Base-by-base conservation (phyloP, 176 grass and related monocot species). In the Bonia amplexicaulis region DNA sequence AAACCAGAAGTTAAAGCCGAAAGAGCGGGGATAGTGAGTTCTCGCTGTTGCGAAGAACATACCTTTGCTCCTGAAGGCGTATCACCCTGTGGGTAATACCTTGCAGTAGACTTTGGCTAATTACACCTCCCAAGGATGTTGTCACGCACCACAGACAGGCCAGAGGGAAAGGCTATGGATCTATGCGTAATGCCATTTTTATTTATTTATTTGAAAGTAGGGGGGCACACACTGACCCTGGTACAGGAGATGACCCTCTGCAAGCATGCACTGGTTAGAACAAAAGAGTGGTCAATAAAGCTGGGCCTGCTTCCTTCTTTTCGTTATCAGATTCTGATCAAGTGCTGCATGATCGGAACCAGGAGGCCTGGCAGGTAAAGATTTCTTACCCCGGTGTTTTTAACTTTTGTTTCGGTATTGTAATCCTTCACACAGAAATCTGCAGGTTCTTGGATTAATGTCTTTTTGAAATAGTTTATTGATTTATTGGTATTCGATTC, bases 281-380 rank as follows among this genome's bases (percentile, higher is more conserved):
- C 75, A 76, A 84, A 81, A 66, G 64, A 81, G 46, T 46, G 71
- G 76, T 80, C 84, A 88, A 88, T 65, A 91, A 88, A 71, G 85
- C 70, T 49, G 71, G 20, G 22, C 66, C 57, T 72, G 45, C 55
- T 19, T 53, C 47, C 76, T 66, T 46, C 53, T 85, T 87, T 91
- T 84, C 62, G 52, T 62, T 42, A 81, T 23, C 40, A 41, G 85
- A 88, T 73, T 51, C 77, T 78, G 82, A 82, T 71, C 85, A 80
- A 77, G 85, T 76, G 85, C 70, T 48, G 65, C 69, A 85, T 85
- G 76, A 91, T 91, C 88, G 63, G 54, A 76, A 27, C 62, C 64
- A 60, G 69, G 47, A 45, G 48, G 82, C 76, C 76, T 80, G 82
- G 7, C 60, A 61, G 42, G 25, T 60, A 41, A 80, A 55, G 69